Evolutionary conservation across 2,329 filamentous ascomycete genomes (phyloP).

Genomic region (Claviceps quebecensis): DNA sequence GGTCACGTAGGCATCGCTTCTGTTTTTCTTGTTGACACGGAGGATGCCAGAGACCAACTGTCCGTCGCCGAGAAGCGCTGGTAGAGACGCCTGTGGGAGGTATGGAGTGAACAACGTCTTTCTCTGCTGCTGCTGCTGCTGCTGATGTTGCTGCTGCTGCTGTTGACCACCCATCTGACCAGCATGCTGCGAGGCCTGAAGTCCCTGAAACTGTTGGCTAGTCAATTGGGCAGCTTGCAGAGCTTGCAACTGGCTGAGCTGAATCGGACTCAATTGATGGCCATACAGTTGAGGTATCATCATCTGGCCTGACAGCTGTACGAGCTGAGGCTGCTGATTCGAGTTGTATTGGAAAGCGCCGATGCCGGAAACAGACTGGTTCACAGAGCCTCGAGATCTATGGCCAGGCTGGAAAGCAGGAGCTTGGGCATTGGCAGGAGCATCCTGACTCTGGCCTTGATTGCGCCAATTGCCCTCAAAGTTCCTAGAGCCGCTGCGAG

Average conservation of each 20-base stretch:
- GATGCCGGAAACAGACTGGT: slow-evolving; percentile 69
- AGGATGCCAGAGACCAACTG: slow-evolving; percentile 93
- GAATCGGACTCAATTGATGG: slow-evolving; percentile 79
- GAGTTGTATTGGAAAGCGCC: slow-evolving; percentile 76
- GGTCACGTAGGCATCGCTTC: slow-evolving; percentile 94
- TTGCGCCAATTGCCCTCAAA: slow-evolving; percentile 98
- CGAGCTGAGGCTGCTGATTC: slow-evolving; percentile 62
- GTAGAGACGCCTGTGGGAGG: slow-evolving; percentile 83
- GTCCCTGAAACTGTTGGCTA: slow-evolving; percentile 57
- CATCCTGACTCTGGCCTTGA: slow-evolving; percentile 52
- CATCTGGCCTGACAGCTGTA: slow-evolving; percentile 77
- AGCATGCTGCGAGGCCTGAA: slow-evolving; percentile 59
- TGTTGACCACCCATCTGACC: slow-evolving; percentile 46
- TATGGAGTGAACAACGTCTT: slow-evolving; percentile 99
- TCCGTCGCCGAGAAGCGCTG: slow-evolving; percentile 77
- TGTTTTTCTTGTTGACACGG: slow-evolving; percentile 98
- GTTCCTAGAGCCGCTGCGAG: slow-evolving; percentile 73
- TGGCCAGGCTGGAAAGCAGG: slow-evolving; percentile 85
- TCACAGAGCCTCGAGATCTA: slow-evolving; percentile 71
- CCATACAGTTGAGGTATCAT: slow-evolving; percentile 75
- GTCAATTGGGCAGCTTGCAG: slow-evolving; percentile 79
- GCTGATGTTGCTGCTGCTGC: slow-evolving; percentile 35
- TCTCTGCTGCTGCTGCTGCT: slow-evolving; percentile 71
- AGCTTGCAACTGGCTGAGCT: slow-evolving; percentile 81
- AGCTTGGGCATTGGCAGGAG: slow-evolving; percentile 32